Base-by-base conservation (phyloP, 257 asterid species). In the Forsythia suspensa region DNA sequence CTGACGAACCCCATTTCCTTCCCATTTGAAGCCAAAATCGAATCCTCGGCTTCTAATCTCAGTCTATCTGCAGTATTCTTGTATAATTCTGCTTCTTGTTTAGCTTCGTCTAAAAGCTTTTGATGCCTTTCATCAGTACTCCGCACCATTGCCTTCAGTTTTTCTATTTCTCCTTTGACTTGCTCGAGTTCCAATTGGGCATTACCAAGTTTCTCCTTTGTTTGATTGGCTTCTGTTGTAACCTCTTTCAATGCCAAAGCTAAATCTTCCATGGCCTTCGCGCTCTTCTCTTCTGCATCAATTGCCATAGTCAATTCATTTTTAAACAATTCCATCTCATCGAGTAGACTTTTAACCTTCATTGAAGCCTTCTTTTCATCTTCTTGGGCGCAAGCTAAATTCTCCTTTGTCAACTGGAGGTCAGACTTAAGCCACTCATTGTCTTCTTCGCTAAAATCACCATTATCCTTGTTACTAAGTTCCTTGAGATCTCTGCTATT, bases 201-300 rank as follows among this genome's bases (percentile, higher is more conserved):
- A 11, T 43, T 3, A 2, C 3, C 12, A 0, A 88, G 88, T 51
- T 88, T 85, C 82, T 88, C 93, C 75, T 89, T 91, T 0, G 90
- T 86, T 21, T 79, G 90, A 69, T 86, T 88, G 10, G 95, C 81
- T 81, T 94, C 97, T 0, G 87, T 77, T 0, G 88, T 94, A 1
- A 96, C 97, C 78, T 94, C 98, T 71, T 85, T 90, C 8, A 96
- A 78, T 2, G 92, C 97, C 21, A 94, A 44, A 0, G 96, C 99
- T 66, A 96, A 70, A 65, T 94, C 99, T 44, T 94, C 98, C 96
- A 96, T 89, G 0, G 99, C 99, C 72, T 89, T 85, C 13, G 81
- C 67, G 85, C 91, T 92, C 74, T 87, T 89, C 59, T 92, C 96
- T 81, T 95, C 99, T 0, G 92, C 97, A 67, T 80, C 87, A 1